A percentile compares a stretch with the other conserved stretches of the same genome.
These are phyloP conservation scores for Bidens hawaiensis DNA, from an alignment of 140 eudicot species.

Conservation along the genomic window DNA sequence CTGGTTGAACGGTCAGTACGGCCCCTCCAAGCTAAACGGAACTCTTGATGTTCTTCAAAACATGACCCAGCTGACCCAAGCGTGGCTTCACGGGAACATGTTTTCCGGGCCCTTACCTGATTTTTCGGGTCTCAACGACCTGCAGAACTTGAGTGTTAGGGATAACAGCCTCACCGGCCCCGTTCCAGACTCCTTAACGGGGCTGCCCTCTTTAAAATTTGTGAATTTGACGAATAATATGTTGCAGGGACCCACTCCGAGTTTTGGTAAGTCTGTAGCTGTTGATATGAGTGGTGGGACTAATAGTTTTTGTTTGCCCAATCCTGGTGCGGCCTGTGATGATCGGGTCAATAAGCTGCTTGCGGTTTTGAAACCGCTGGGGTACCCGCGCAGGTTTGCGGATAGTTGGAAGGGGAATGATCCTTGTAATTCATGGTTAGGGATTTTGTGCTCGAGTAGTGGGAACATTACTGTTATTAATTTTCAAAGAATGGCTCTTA, in stretches of 20 bases:
- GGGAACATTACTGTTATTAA: slow-evolving; percentile 62
- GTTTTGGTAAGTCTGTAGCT: slow-evolving; percentile 40
- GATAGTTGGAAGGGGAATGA: slow-evolving; percentile 78
- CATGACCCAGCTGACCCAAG: slow-evolving; percentile 41
- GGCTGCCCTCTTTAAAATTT: slow-evolving; percentile 31
- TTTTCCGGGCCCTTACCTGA: slow-evolving; percentile 64
- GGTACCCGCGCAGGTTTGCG: slow-evolving; percentile 62
- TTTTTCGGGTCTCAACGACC: slow-evolving; percentile 38
- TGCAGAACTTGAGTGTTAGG: slow-evolving; percentile 48
- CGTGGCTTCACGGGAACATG: slow-evolving; percentile 46
- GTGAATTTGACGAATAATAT: slow-evolving; percentile 77
- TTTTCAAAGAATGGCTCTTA: slow-evolving; percentile 50
- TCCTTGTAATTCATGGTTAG: slow-evolving; percentile 63
- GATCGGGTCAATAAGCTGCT: slow-evolving; percentile 55
- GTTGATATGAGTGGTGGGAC: too few relatives aligned
- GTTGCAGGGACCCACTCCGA: slow-evolving; percentile 67
- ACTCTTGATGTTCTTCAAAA: slow-evolving; percentile 49
- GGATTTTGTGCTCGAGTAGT: slow-evolving; percentile 41
- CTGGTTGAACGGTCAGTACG: slow-evolving; percentile 73
- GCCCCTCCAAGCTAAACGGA: slow-evolving; percentile 44
- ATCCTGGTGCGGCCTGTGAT: slow-evolving; percentile 62
- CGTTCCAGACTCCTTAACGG: slow-evolving; percentile 51
- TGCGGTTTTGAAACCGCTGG: slow-evolving; percentile 39
- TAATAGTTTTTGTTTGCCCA: slow-evolving; percentile 65
- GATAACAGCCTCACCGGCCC: slow-evolving; percentile 59